Conservation (phyloP, 441 rosid genomes). For the Capsella rubella region DNA sequence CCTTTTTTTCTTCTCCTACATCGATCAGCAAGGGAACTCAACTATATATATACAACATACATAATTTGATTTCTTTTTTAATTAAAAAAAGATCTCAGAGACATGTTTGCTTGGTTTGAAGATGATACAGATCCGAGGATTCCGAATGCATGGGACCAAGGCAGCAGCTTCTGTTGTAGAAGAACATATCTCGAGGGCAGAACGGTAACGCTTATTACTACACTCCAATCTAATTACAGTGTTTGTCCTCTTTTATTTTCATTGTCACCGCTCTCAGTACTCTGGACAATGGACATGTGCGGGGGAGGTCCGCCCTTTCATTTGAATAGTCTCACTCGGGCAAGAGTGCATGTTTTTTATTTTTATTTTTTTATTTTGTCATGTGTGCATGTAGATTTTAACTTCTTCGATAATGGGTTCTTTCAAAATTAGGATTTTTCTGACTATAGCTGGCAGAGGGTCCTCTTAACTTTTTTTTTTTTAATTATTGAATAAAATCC, state of each 20-base stretch:
- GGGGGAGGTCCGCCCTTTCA: too few relatives aligned
- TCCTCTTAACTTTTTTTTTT: too few relatives aligned
- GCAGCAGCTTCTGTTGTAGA: conserved; percentile 40
- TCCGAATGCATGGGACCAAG: conserved; percentile 44
- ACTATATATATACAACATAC: conserved; percentile 7
- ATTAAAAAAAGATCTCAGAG: too few relatives aligned
- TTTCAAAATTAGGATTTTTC: too few relatives aligned
- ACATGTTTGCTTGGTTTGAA: background rate
- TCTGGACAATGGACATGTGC: too few relatives aligned
- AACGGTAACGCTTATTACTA: conserved; percentile 23
- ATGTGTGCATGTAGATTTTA: too few relatives aligned
- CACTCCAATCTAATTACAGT: background rate
- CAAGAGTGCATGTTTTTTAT: too few relatives aligned
- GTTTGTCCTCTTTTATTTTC: conserved; percentile 16
- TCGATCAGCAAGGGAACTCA: background rate
- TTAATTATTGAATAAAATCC: too few relatives aligned
- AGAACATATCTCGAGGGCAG: conserved; percentile 32
- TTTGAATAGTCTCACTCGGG: too few relatives aligned
- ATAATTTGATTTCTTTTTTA: background rate
- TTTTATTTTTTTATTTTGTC: too few relatives aligned
- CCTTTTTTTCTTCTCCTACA: background rate
- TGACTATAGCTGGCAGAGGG: too few relatives aligned
- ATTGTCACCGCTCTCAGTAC: conserved; percentile 14
- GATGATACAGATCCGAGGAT: conserved; percentile 29
- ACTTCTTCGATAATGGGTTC: too few relatives aligned